Evolutionary conservation across 169 alveolate species (phyloP), one percentile per base, ranked within the genome.

Genomic region (Eimeria brunetti): DNA sequence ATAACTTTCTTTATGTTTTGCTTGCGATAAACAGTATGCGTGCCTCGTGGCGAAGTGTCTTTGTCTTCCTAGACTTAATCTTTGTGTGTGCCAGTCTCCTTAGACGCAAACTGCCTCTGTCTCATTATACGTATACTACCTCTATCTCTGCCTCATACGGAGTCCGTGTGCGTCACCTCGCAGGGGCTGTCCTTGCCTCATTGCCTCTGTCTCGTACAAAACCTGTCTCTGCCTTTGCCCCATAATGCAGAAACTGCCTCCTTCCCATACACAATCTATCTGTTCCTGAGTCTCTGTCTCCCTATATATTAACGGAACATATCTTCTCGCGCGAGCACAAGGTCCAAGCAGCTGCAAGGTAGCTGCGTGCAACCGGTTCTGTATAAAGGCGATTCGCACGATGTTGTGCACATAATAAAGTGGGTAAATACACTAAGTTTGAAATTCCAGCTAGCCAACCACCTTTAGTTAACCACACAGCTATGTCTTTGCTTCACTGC

Each of bases 291-390:
- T 5, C 16, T 3, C 73, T 24, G 38, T 20, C 4, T 62, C 3
- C 18, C 58, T 51, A 51, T 51, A 51, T 51, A 51, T 51, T 51
- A 8, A 51, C 67, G 67, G n/a, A n/a, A n/a, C n/a, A n/a, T n/a
- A n/a, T n/a, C n/a, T n/a, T n/a, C n/a, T n/a, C n/a, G n/a, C n/a
- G 18, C 81, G 81, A 71, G 81, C 81, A 71, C 14, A 33, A 36
- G 81, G 81, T 53, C 53, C 0, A 1, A 36, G 81, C 30, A 24
- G 38, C 1, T 14, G 9, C 30, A 20, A 3, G 22, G 11, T 53
- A 71, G 2, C 0, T 36, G 53, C 27, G 1, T 51, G 18, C 81
- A 1, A 53, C 12, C 53, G 38, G 16, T 71, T 51, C 14, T 36
- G 81, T 16, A 71, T 18, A 4, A 12, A 71, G 49, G 5, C 0